phyloP scores from a whole-genome alignment of 441 rosid species.

The Corymbia calophylla region DNA sequence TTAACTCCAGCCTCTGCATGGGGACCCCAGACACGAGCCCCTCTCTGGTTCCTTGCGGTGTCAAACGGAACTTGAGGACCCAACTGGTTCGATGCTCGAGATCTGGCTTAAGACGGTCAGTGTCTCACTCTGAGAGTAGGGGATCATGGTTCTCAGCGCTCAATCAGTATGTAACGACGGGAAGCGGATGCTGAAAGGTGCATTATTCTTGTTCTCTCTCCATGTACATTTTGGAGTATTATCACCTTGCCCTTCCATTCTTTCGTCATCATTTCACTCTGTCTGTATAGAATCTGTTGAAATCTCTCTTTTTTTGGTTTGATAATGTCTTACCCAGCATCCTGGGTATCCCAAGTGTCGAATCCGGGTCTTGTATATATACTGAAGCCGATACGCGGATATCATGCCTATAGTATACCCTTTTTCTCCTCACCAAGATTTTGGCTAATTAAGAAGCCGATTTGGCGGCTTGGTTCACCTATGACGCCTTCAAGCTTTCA shows the following conservation, averaged over 20 bases:
- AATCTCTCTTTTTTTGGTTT: neutral
- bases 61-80: constrained; percentile 18
- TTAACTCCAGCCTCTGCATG: constrained; percentile 57
- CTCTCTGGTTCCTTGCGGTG: constrained; percentile 29
- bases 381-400: neutral
- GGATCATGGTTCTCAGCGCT: constrained; percentile 75
- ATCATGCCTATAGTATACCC: neutral
- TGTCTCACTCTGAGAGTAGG: constrained; percentile 37
- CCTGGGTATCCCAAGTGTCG: neutral
- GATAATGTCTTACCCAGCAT: neutral
- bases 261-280: neutral
- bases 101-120: constrained; percentile 41
- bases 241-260: neutral
- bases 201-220: neutral
- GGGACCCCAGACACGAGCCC: constrained; percentile 54
- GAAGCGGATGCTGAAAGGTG: constrained; percentile 51
- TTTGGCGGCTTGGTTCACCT: neutral
- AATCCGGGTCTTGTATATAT: neutral
- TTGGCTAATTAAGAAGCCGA: neutral
- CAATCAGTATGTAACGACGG: constrained; percentile 57
- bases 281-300: neutral
- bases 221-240: neutral
- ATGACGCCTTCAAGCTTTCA: neutral
- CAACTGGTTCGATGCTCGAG: constrained; percentile 39
- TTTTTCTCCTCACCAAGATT: neutral